Base-by-base conservation (phyloP, 345 rosid genomes). In the Eucalyptus cloeziana region DNA sequence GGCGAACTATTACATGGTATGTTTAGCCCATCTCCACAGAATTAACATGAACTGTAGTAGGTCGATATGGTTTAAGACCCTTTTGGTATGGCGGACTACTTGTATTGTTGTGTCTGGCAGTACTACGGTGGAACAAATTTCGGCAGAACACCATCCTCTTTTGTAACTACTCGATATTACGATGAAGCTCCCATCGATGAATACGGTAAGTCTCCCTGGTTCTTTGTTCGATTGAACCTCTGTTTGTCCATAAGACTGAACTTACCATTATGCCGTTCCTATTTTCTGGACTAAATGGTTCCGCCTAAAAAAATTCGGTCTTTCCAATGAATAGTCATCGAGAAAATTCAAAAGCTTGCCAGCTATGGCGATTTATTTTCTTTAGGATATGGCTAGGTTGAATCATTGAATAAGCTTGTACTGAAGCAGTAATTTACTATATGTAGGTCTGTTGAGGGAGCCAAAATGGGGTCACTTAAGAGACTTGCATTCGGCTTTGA, bases 151-250 rank as follows among this genome's bases (percentile, higher is more conserved):
- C 88, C 91, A n/a, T 89, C 94, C 24, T 88, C 94, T 83, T 94
- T 94, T 40, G 91, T 92, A 69, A 92, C 96, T 47, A 91, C 96
- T 47, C 89, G 92, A 10, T 94, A 94, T 88, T 94, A 94, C 13
- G 94, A 94, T 86, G 96, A 94, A 83, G 94, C 94, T 43, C 96
- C 96, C 13, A 79, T 94, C 5, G 95, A 93, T 58, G 95, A 94
- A 91, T 93, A 51, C 67, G 96, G 94, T 93, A 22, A 30, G 91
- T 83, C 79, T 5, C 69, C 50, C 47, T 86, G 81, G 87, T 24
- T 67, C 49, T 69, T 40, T 33, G 89, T 76, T 13, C 5, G 44
- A 56, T 64, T 8, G 49, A 76, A 67, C 87, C 15, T 89, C 47
- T 76, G 8, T 76, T 22, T 76, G 30, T 37, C 27, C 47, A 37